Percentiles rank a stretch among this genome's conserved stretches.
Conservation (phyloP, 2,329 filamentous ascomycete species). For the Aspergillus sojae region DNA sequence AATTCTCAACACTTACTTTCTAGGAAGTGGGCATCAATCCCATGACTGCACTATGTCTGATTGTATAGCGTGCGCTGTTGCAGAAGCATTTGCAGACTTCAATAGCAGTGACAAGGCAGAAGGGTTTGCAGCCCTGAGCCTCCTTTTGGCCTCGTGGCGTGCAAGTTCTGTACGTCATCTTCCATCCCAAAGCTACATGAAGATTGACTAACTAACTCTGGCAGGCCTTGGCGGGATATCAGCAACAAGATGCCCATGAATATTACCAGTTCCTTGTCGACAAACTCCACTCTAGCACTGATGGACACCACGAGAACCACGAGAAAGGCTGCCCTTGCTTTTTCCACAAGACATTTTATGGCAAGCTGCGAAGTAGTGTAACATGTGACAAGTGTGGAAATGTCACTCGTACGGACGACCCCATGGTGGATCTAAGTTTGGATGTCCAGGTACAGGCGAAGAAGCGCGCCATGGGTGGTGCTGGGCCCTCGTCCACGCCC, state of each 20-base stretch:
- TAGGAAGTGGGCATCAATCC: conserved; percentile 83
- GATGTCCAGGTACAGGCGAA: conserved; percentile 76
- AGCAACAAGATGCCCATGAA: conserved; percentile 95
- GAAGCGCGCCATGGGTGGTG: conserved; percentile 47
- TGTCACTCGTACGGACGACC: conserved; percentile 79
- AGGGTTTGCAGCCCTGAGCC: conserved; percentile 85
- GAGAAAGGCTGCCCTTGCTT: conserved; percentile 74
- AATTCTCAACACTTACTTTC: conserved; percentile 85
- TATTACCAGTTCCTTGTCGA: conserved; percentile 96
- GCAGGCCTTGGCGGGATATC: conserved; percentile 79
- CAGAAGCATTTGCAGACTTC: conserved; percentile 66
- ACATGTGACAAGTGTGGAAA: conserved; percentile 88
- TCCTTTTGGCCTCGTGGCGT: conserved; percentile 88
- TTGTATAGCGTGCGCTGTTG: conserved; percentile 63
- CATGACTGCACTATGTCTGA: conserved; percentile 66
- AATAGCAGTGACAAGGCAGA: conserved; percentile 70
- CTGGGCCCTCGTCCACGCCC: conserved; percentile 47
- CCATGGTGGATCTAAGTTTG: conserved; percentile 86
- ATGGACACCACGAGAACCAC: conserved; percentile 66
- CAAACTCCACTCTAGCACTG: conserved; percentile 78
- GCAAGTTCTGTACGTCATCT: conserved; percentile 67
- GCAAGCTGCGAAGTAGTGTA: conserved; percentile 85
- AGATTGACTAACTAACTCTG: conserved; percentile 3
- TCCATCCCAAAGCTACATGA: neutral
- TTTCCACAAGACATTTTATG: conserved; percentile 92